Percentiles rank a stretch among this genome's conserved stretches.
These are phyloP conservation scores for Heterobasidion parviporum DNA, from an alignment of 1,284 basidiomycete species.

Conservation along the genomic window DNA sequence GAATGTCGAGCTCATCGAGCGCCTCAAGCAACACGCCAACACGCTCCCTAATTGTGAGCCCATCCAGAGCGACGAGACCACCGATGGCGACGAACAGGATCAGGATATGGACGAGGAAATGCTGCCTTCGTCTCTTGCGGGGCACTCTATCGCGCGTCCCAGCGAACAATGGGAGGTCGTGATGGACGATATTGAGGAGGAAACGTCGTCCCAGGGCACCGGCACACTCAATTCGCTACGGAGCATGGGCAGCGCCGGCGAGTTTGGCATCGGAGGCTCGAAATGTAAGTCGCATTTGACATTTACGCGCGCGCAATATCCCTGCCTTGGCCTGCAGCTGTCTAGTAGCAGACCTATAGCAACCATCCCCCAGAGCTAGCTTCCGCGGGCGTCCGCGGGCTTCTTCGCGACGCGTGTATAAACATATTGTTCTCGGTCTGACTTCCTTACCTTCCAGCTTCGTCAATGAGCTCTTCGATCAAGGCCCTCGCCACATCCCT, in stretches of 20 bases:
- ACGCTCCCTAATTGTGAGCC: constrained; percentile 46
- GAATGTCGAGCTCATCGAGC: constrained; percentile 61
- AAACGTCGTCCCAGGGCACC: constrained; percentile 30
- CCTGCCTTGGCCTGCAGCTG: no score
- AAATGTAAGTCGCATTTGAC: constrained; percentile 40
- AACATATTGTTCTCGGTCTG: constrained; percentile 7
- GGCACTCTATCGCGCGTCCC: constrained; percentile 33
- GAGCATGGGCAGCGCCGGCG: constrained; percentile 34
- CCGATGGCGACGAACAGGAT: constrained; percentile 12
- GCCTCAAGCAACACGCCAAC: constrained; percentile 55
- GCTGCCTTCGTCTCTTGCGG: no score
- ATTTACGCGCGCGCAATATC: not conserved
- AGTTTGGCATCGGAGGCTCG: constrained; percentile 61
- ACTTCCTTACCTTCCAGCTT: constrained; percentile 24
- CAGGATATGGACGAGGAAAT: constrained; percentile 7
- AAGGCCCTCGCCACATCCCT: constrained; percentile 63
- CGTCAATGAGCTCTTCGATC: constrained; percentile 55
- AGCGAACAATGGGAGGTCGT: constrained; percentile 74
- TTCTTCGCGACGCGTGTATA: no score
- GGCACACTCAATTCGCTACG: constrained; percentile 41
- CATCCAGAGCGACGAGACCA: constrained; percentile 35
- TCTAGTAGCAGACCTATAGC: no score
- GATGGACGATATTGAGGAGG: constrained; percentile 66
- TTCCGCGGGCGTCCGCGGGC: no score
- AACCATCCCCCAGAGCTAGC: no score